A percentile compares a stretch with the other conserved stretches of the same genome.
Conservation (phyloP, 805 yeast genomes). For the Metschnikowia shivogae region DNA sequence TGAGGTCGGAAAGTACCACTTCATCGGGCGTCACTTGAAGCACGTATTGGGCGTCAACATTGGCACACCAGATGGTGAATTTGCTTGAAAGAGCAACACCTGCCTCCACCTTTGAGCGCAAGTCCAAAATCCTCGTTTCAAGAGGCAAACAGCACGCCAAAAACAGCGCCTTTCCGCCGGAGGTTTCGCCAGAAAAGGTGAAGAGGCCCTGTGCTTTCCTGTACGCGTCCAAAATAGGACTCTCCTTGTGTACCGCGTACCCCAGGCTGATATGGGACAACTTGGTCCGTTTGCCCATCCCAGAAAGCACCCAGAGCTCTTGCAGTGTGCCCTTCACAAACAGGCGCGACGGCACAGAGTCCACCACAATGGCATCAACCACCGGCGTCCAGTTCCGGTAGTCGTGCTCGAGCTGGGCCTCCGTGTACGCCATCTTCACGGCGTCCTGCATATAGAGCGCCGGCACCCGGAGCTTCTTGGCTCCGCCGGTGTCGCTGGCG, state of each 20-base stretch:
- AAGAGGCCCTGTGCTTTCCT: slow-evolving; percentile 27
- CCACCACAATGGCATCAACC: slow-evolving; percentile 36
- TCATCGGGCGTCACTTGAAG: slow-evolving; percentile 2
- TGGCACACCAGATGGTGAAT: slow-evolving; percentile 1
- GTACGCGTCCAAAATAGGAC: slow-evolving; percentile 26
- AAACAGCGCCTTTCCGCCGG: slow-evolving; percentile 11
- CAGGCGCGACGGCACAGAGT: slow-evolving; percentile 20
- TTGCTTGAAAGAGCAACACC: not conserved
- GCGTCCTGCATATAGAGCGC: not conserved
- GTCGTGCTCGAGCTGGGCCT: slow-evolving; percentile 23
- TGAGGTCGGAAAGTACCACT: slow-evolving; percentile 17
- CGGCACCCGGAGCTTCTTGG: slow-evolving; percentile 31
- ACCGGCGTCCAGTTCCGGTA: slow-evolving; percentile 49
- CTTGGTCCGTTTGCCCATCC: slow-evolving; percentile 31
- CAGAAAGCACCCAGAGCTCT: slow-evolving; percentile 43
- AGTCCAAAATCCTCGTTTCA: slow-evolving; percentile 26
- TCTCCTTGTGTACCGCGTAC: slow-evolving; percentile 22
- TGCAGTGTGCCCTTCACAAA: slow-evolving; percentile 21
- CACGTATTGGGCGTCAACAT: not conserved
- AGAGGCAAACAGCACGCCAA: slow-evolving; percentile 37
- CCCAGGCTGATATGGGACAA: slow-evolving; percentile 33
- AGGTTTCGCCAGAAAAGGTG: slow-evolving; percentile 15
- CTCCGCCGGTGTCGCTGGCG: slow-evolving; percentile 40
- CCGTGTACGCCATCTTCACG: slow-evolving; percentile 18
- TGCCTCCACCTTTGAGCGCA: not conserved